Conservation (phyloP, 352 stramenopile species). For the Pythium plurisporium region DNA sequence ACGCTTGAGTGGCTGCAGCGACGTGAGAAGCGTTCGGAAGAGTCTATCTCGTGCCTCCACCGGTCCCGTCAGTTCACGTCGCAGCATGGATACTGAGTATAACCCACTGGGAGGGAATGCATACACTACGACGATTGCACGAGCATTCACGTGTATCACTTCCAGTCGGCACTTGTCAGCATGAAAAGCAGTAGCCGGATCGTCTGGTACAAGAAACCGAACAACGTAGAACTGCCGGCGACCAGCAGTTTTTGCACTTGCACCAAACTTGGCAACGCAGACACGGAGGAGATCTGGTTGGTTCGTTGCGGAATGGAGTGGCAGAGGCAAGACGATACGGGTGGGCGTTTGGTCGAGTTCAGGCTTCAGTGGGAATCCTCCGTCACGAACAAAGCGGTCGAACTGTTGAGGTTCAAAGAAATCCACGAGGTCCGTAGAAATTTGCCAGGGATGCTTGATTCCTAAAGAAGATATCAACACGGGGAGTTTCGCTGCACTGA, state of each 20-base stretch:
- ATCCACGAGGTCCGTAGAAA: background rate
- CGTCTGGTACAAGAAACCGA: background rate
- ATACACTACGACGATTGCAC: background rate
- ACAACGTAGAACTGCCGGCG: background rate
- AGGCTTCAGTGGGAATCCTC: background rate
- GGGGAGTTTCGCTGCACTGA: background rate
- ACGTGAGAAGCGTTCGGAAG: background rate
- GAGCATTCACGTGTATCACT: background rate
- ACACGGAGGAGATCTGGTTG: background rate
- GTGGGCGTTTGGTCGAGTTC: background rate
- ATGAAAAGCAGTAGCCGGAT: background rate
- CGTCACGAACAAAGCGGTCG: background rate
- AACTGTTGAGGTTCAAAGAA: constrained; percentile 1
- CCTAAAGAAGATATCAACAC: background rate
- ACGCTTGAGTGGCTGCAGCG: background rate
- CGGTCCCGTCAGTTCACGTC: background rate
- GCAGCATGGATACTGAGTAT: background rate
- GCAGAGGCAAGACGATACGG: background rate
- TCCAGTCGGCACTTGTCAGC: constrained; percentile 1
- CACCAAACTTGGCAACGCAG: background rate
- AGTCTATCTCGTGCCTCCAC: background rate
- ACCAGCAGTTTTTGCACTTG: background rate
- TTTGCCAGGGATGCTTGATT: background rate
- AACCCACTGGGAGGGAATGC: background rate
- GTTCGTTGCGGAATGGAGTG: background rate